Conservation (phyloP, 2,329 filamentous ascomycete genomes). For the Monosporascus sp. region DNA sequence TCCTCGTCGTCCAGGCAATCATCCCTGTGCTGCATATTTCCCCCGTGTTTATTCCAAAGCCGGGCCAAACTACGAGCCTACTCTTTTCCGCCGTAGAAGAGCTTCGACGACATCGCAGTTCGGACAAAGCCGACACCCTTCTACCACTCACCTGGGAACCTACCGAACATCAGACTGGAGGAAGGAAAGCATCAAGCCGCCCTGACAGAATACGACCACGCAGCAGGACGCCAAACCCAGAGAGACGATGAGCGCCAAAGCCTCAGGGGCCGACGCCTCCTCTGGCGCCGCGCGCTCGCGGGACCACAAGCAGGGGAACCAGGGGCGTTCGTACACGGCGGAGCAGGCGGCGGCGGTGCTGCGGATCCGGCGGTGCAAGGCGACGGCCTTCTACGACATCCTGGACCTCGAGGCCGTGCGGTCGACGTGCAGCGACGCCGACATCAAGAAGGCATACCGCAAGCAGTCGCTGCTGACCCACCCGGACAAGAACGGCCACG, state of each 20-base stretch:
- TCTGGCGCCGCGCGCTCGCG: conserved; percentile 41
- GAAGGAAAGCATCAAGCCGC: neutral
- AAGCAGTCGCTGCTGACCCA: conserved; percentile 92
- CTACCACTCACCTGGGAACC: neutral
- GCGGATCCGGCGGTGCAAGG: conserved; percentile 75
- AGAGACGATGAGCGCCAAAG: conserved; percentile 42
- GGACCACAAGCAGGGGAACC: conserved; percentile 71
- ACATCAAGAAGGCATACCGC: conserved; percentile 97
- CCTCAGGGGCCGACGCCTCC: conserved; percentile 50
- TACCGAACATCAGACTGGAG: too few species aligned
- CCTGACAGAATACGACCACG: neutral
- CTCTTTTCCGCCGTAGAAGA: too few species aligned
- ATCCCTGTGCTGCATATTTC: too few species aligned
- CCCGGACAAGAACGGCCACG: conserved; percentile 97
- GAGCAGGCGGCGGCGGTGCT: conserved; percentile 91
- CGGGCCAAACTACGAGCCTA: too few species aligned
- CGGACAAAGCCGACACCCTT: neutral
- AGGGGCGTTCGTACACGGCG: conserved; percentile 71
- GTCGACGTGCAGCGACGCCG: conserved; percentile 65
- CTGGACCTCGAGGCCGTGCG: conserved; percentile 64
- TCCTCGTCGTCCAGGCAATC: too few species aligned
- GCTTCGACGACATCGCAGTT: too few species aligned
- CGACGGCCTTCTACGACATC: conserved; percentile 95
- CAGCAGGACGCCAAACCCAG: neutral
- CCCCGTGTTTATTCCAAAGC: too few species aligned